Evolutionary conservation across 257 asterid species (phyloP), one percentile per base, ranked within the genome.

Genomic region (Solanum pinnatisectum): DNA sequence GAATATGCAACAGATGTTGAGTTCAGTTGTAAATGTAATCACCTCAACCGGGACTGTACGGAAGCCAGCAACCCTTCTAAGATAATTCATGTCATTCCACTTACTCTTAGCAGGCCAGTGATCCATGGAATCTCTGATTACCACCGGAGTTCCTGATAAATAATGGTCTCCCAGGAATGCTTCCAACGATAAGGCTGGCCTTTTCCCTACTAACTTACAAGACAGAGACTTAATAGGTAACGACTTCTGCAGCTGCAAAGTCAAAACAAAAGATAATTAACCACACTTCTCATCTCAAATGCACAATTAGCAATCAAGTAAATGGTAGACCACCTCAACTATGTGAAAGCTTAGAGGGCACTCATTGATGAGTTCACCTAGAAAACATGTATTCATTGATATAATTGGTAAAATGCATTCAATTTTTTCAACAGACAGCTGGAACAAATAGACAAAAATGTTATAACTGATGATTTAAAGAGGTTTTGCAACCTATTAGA

Each of bases 41-140:
- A 96, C 99, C 99, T 97, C 99, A 88, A 97, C 99, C 8, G 99
- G 99, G 89, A 97, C 95, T 5, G 99, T 97, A 59, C 98, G 99
- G 86, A 94, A 95, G 72, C 99, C 98, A 71, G 96, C 99, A 89
- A 94, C 93, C 78, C 89, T 89, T 87, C 91, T 92, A 87, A 97
- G 98, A 91, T 96, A 97, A 91, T 93, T 93, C 92, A 94, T 90
- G 92, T 97, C 95, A 88, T 88, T 93, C 99, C 99, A 96, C 91
- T 91, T 93, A 63, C 89, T 91, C 91, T 68, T 93, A 70, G 99
- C 99, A 11, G 99, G 99, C 99, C 99, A 97, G 89, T 95, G 97
- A 90, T 91, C 90, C 99, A 97, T 94, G 68, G 94, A 92, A 89
- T 94, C 99, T 87, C 95, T 88, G 89, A 96, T 94, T 63, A 97